Evolutionary conservation across 805 yeast genomes (phyloP).

Genomic region (Sugiyamaella chiloensis): DNA sequence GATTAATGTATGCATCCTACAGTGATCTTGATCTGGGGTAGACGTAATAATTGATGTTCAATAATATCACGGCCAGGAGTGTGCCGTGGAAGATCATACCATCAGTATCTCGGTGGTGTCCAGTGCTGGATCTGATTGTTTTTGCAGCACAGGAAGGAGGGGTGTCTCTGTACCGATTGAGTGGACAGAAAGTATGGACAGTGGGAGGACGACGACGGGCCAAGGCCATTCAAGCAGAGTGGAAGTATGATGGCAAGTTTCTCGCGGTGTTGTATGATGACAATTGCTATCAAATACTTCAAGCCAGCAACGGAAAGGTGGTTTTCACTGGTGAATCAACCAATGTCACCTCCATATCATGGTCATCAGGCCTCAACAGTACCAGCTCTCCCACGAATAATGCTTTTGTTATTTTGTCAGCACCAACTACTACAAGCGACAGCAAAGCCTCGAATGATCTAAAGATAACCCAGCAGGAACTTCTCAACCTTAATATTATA

Average conservation of each 20-base stretch:
- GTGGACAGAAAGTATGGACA: conserved; percentile 53
- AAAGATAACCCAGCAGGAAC: not conserved
- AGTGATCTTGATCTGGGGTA: not conserved
- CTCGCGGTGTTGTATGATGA: conserved; percentile 48
- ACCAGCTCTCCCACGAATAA: too few species aligned
- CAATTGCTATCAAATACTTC: conserved; percentile 42
- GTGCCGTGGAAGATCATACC: conserved; percentile 20
- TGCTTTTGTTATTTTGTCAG: too few species aligned
- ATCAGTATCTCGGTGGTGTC: conserved; percentile 41
- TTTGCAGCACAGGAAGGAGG: conserved; percentile 44
- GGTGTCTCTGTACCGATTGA: conserved; percentile 51
- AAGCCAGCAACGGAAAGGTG: conserved; percentile 46
- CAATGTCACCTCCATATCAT: not conserved
- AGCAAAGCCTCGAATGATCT: not conserved
- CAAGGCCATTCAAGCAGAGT: conserved; percentile 23
- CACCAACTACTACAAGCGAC: not conserved
- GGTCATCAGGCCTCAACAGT: too few species aligned
- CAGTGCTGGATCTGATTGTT: conserved; percentile 52
- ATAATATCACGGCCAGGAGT: conserved; percentile 16
- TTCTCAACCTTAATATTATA: conserved; percentile 28
- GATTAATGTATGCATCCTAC: too few species aligned
- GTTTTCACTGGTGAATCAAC: conserved; percentile 24
- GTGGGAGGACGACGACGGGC: conserved; percentile 33
- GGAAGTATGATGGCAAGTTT: conserved; percentile 41
- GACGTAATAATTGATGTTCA: conserved; percentile 4